Conservation (phyloP, 1,284 basidiomycete species). For the Tylopilus sp. region DNA sequence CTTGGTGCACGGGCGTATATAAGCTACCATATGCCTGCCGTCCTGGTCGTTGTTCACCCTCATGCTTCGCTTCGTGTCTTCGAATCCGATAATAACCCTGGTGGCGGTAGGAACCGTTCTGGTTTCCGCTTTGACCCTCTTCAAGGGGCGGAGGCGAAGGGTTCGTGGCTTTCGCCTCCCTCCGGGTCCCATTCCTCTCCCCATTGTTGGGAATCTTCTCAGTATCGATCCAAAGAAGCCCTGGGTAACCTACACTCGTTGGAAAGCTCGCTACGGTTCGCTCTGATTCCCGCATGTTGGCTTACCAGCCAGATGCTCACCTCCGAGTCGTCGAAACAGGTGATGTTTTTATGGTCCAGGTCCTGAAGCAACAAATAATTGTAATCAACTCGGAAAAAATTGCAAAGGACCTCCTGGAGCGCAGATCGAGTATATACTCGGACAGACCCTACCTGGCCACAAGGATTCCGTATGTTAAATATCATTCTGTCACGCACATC, state of each 20-base stretch:
- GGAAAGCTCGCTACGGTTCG: constrained; percentile 33
- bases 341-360: constrained; percentile 31
- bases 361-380: constrained; percentile 36
- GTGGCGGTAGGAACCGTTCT: constrained; percentile 6
- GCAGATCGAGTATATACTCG: constrained; percentile 37
- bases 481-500: not conserved
- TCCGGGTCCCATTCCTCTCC: constrained; percentile 36
- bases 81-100: constrained; percentile 7
- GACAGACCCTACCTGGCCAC: constrained; percentile 39
- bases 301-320: not conserved
- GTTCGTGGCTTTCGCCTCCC: constrained; percentile 19
- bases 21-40: not conserved
- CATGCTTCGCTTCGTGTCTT: not conserved
- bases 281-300: not conserved
- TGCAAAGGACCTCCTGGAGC: constrained; percentile 38
- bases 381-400: constrained; percentile 35
- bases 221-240: constrained; percentile 31
- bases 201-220: constrained; percentile 34
- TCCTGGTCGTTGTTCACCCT: not conserved
- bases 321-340: constrained; percentile 19
- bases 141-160: constrained; percentile 15
- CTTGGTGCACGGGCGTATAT: not conserved
- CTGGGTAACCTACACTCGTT: constrained; percentile 34
- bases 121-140: constrained; percentile 4
- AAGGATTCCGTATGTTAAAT: constrained; percentile 26